A percentile compares a stretch with the other conserved stretches of the same genome.
Evolutionary conservation across 352 stramenopile species (phyloP).

Genomic region (Thraustochytrium sp.): DNA sequence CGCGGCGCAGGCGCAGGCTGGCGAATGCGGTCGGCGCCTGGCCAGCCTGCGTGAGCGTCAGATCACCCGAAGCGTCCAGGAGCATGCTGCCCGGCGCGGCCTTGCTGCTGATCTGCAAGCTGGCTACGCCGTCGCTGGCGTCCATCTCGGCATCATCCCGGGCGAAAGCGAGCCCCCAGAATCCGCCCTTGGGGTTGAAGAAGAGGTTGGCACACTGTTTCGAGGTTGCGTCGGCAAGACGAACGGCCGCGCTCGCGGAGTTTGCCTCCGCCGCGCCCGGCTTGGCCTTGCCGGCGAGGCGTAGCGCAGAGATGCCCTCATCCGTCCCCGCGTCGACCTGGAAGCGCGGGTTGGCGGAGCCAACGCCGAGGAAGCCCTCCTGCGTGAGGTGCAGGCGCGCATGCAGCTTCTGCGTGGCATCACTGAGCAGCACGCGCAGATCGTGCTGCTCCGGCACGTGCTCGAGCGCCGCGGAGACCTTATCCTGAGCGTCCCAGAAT

Average conservation of each 20-base stretch:
- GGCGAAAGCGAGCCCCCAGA: not conserved
- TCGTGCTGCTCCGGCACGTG: not conserved
- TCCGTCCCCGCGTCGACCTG: not conserved
- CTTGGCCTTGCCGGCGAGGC: not conserved
- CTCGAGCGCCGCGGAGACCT: not conserved
- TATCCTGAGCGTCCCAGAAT: slow-evolving; percentile 1
- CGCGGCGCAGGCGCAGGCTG: not conserved
- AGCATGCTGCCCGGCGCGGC: not conserved
- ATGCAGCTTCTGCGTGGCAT: not conserved
- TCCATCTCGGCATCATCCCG: not conserved
- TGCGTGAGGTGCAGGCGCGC: not conserved
- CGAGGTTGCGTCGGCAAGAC: not conserved
- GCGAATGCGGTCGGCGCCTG: not conserved
- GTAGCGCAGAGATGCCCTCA: not conserved
- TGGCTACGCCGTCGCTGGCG: not conserved
- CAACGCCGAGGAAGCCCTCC: not conserved
- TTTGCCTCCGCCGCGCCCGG: not conserved
- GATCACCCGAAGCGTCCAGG: not conserved
- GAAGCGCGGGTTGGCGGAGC: not conserved
- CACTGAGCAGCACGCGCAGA: not conserved
- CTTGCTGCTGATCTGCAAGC: not conserved
- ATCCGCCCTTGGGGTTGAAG: not conserved
- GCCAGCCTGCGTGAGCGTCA: not conserved
- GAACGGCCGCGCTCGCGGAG: not conserved
- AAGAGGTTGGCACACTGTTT: not conserved